A percentile compares a stretch with the other conserved stretches of the same genome.
These are phyloP conservation scores for Lithospermum erythrorhizon DNA, from an alignment of 257 asterid genomes.

Conservation along the genomic window DNA sequence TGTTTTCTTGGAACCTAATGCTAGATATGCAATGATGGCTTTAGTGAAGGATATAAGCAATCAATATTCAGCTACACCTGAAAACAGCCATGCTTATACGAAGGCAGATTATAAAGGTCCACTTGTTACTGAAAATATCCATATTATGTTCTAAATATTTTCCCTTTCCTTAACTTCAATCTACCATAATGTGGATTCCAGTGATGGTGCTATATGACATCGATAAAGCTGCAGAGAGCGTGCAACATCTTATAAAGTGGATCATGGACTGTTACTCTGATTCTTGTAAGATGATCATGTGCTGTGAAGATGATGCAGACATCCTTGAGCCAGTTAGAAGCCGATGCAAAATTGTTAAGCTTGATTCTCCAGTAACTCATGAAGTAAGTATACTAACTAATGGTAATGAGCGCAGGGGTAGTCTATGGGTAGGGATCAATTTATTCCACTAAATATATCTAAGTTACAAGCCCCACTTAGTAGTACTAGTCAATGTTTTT, in stretches of 20 bases:
- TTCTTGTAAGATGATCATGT: slow-evolving; percentile 63
- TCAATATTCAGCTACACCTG: slow-evolving; percentile 50
- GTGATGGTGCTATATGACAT: slow-evolving; percentile 65
- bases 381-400: slow-evolving; percentile 34
- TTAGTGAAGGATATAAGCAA: slow-evolving; percentile 57
- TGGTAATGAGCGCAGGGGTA: not conserved
- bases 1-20: slow-evolving; percentile 49
- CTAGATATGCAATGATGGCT: slow-evolving; percentile 60
- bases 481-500: too few species aligned
- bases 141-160: not conserved
- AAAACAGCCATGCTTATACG: slow-evolving; percentile 36
- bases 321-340: slow-evolving; percentile 56
- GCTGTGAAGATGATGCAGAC: slow-evolving; percentile 60
- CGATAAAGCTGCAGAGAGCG: slow-evolving; percentile 70
- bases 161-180: not conserved
- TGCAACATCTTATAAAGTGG: slow-evolving; percentile 77
- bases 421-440: not conserved
- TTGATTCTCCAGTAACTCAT: slow-evolving; percentile 56
- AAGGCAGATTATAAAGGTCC: slow-evolving; percentile 66
- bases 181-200: slow-evolving; percentile 14
- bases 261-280: slow-evolving; percentile 78
- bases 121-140: not conserved
- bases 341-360: slow-evolving; percentile 47
- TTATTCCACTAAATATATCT: too few species aligned
- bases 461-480: too few species aligned